phyloP scores from a whole-genome alignment of 1,284 basidiomycete genomes.

The Ganoderma lucidum region DNA sequence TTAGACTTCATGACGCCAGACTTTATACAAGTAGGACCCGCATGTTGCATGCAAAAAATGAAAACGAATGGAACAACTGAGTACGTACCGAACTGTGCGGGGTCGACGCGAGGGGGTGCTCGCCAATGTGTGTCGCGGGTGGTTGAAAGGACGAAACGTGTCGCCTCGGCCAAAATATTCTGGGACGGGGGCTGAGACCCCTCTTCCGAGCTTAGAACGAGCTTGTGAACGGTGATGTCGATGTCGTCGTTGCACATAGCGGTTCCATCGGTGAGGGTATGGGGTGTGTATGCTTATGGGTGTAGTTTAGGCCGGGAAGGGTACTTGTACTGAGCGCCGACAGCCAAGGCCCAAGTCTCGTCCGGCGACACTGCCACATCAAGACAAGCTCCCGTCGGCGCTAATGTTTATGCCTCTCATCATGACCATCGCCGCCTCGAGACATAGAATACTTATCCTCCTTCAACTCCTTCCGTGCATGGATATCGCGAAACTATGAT shows the following conservation, averaged over 20 bases:
- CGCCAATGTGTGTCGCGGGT: constrained; percentile 1
- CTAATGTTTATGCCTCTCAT: too few species aligned
- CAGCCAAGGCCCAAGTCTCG: too few species aligned
- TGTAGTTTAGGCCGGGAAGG: neutral
- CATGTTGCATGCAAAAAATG: neutral
- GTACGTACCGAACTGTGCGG: neutral
- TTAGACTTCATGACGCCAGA: neutral
- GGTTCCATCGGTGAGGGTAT: neutral
- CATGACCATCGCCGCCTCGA: too few species aligned
- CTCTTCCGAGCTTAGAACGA: neutral
- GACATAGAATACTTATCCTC: neutral
- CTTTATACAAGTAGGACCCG: too few species aligned
- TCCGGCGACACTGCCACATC: neutral
- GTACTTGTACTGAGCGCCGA: neutral
- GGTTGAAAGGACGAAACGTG: neutral
- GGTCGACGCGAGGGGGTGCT: neutral
- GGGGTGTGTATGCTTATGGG: neutral
- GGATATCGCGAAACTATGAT: neutral
- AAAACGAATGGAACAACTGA: too few species aligned
- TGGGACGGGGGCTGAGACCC: neutral
- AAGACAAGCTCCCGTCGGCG: neutral
- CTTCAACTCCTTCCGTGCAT: neutral
- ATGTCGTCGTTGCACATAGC: neutral
- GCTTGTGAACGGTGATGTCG: constrained; percentile 3
- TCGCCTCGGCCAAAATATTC: constrained; percentile 1